Evolutionary conservation across 331 rosid species (phyloP), one percentile per base, ranked within the genome.

Genomic region (Rosa hybrid): DNA sequence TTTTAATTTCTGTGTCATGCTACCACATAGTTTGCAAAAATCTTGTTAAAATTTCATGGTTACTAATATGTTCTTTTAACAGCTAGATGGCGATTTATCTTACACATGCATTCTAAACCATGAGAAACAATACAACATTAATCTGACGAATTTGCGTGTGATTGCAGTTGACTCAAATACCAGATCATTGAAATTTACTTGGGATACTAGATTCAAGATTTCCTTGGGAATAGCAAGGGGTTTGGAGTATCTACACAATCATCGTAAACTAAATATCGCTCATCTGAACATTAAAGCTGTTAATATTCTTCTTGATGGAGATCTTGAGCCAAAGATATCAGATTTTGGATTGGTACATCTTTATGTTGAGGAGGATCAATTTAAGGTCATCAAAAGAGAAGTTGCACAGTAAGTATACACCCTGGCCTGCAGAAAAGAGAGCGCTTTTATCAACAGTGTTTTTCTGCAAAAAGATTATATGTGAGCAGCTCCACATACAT

Each of bases 281-380:
- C 83, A 80, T n/a, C 68, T 41, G 25, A 42, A 65, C n/a, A 34
- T 73, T 4, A 80, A 74, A 70, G 23, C 76, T 41, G 27, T n/a
- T 42, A 81, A 81, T 75, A 74, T 81, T n/a, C 84, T 81, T 44
- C 84, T 81, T 74, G 76, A 81, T 51, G 39, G n/a, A 49, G 10
- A 44, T 4, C 17, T 62, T 20, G 7, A 53, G 3, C 60, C 76
- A 20, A 74, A 81, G 62, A 46, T 81, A 6, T 81, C 84, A 39
- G 84, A 81, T 42, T 65, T 74, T 27, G 74, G 68, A 75, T 2
- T 49, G 46, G 68, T 50, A 39, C 12, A 30, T 34, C 59, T 74
- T 53, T 49, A 68, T 41, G 16, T 4, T 1, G 80, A 74, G 4
- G 69, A 75, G 10, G 50, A 81, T 21, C 48, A 75, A 51, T 21